Conservation (phyloP, 768 basidiomycete species). For the Antrodiella citrinella region DNA sequence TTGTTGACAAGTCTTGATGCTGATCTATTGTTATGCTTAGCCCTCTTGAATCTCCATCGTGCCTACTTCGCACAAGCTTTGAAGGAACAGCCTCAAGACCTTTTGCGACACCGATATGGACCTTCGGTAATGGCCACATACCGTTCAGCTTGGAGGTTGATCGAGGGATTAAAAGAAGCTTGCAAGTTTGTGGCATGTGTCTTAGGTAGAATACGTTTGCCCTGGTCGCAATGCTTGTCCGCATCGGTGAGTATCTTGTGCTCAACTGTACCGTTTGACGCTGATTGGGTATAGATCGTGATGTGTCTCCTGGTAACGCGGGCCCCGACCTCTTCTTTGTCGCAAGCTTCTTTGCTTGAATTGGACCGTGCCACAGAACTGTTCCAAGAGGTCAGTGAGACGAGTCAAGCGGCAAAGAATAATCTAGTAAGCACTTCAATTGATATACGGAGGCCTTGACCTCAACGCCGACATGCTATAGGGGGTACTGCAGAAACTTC, state of each 20-base stretch:
- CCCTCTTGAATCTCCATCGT: conserved; percentile 56
- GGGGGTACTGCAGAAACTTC: conserved; percentile 23
- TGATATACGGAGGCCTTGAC: too few species aligned
- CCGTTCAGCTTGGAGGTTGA: conserved; percentile 62
- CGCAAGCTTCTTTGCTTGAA: conserved; percentile 26
- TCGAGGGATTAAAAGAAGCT: conserved; percentile 38
- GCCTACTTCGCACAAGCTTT: conserved; percentile 62
- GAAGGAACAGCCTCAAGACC: conserved; percentile 47
- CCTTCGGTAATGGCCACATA: conserved; percentile 68
- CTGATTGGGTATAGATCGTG: conserved; percentile 29
- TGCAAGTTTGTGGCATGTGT: conserved; percentile 34
- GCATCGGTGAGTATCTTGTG: conserved; percentile 42
- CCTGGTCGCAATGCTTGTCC: conserved; percentile 64
- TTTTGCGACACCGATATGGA: conserved; percentile 52
- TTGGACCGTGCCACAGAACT: conserved; percentile 25
- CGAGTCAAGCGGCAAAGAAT: conserved; percentile 19
- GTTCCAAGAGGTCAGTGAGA: conserved; percentile 21
- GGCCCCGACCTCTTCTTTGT: conserved; percentile 28
- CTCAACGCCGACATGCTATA: too few species aligned
- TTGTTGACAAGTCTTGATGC: background rate
- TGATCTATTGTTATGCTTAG: conserved; percentile 58
- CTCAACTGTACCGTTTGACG: background rate
- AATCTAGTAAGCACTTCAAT: conserved; percentile 19
- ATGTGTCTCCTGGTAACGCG: conserved; percentile 30
- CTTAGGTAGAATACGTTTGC: conserved; percentile 36